Percentiles rank a stretch among this genome's conserved stretches.
phyloP scores from a whole-genome alignment of 2,329 filamentous ascomycete species.

The Fusarium nanum region DNA sequence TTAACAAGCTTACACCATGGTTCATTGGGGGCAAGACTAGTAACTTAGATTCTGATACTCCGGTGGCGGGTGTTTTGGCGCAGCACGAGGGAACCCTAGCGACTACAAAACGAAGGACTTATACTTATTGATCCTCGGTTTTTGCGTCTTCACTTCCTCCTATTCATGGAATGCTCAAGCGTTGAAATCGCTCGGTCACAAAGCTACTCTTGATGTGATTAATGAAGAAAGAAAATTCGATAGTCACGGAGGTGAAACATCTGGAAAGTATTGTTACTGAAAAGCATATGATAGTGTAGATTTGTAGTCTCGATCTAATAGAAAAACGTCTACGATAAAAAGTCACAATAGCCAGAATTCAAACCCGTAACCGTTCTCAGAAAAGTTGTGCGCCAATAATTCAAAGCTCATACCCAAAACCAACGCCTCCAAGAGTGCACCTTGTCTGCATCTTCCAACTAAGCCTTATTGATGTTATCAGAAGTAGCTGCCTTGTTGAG shows the following conservation, averaged over 20 bases:
- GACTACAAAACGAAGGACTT: too few species aligned
- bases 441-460: background rate
- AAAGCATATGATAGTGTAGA: background rate
- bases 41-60: accelerated
- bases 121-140: background rate
- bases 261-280: background rate
- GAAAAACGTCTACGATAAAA: background rate
- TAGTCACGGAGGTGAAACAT: background rate
- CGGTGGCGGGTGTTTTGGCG: too few species aligned
- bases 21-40: background rate
- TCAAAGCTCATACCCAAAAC: accelerated
- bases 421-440: too few species aligned
- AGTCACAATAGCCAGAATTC: background rate
- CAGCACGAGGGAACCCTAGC: too few species aligned
- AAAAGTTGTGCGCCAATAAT: background rate
- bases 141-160: background rate
- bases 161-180: background rate
- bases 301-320: background rate
- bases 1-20: background rate
- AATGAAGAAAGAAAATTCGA: background rate
- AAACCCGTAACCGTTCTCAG: background rate
- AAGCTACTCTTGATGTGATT: too few species aligned
- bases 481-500: background rate
- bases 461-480: slow-evolving; percentile 21
- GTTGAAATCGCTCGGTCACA: too few species aligned